Evolutionary conservation across 305 asterid genomes (phyloP).

Genomic region (Fraxinus angustifolia): DNA sequence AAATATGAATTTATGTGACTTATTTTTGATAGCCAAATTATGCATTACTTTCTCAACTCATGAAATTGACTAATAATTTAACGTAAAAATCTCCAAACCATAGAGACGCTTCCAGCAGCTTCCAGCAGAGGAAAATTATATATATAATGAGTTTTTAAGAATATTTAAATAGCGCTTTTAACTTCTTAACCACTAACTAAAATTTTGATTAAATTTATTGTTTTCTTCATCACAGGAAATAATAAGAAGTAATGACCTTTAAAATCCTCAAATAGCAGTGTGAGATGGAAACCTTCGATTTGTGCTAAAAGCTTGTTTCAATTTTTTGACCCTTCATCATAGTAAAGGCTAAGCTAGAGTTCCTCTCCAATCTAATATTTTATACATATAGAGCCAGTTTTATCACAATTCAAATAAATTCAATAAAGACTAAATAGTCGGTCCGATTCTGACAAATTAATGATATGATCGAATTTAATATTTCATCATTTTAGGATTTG

Average conservation of each 20-base stretch:
- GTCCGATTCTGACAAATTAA: no score
- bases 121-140: not conserved
- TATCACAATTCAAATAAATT: no score
- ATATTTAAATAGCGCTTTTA: not conserved
- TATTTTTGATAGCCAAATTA: not conserved
- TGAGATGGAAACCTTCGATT: slow-evolving; percentile 16
- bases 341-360: slow-evolving; percentile 8
- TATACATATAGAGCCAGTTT: no score
- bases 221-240: not conserved
- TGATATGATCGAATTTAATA: no score
- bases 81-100: not conserved
- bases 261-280: slow-evolving; percentile 22
- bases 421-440: no score
- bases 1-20: not conserved
- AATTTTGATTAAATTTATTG: not conserved
- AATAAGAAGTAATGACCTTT: slow-evolving; percentile 24
- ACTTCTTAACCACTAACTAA: slow-evolving; percentile 1
- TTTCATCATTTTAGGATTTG: no score
- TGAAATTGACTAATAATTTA: not conserved
- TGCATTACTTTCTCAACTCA: not conserved
- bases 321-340: slow-evolving; percentile 14
- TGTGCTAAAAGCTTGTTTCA: not conserved
- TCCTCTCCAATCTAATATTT: not conserved
- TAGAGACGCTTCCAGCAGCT: not conserved
- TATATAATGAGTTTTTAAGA: no score